Evolutionary conservation across 768 basidiomycete species (phyloP), one percentile per base, ranked within the genome.

Genomic region (Hygrocybe coccinea): DNA sequence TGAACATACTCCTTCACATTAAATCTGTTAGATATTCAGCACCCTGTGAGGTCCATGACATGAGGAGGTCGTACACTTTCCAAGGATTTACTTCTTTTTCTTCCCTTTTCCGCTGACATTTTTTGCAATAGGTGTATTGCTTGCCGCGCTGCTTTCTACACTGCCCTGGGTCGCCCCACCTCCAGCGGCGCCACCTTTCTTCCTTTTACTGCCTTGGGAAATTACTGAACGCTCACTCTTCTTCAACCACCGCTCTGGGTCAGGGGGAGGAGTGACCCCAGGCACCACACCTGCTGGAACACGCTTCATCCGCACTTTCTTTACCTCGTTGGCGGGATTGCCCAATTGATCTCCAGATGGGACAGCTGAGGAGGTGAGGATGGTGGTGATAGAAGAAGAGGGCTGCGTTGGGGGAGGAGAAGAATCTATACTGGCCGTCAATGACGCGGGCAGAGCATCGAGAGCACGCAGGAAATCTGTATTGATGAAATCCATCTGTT

Each of bases 221-320:
- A 80, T 82, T 24, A 76, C 80, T 12, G 86, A 79, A 48, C 89
- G 76, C 67, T 91, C 88, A 51, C 82, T 87, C 75, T 90, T 92
- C 81, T 92, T 92, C 57, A 92, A 67, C 90, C 90, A 92, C 59
- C 90, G 75, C 68, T 92, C 90, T 22, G 90, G 89, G 71, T 92
- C 90, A 33, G 91, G 90, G 15, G 83, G 78, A 25, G 89, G 89
- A 3, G 89, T 90, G 11, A 89, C 83, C 17, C 90, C 89, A 15
- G 84, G 86, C 22, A 84, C 69, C 19, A 91, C 85, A n/a, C 86
- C 85, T 53, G 80, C 76, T 12, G 90, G 89, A 15, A 91, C 77
- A 65, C 89, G 84, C 59, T 81, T 80, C 69, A 70, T 79, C 56
- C 86, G 79, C 60, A 80, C 77, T 67, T 80, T 81, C 71, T 75